Base-by-base conservation (phyloP, 2,329 filamentous ascomycete genomes). In the Plenodomus biglobosus region DNA sequence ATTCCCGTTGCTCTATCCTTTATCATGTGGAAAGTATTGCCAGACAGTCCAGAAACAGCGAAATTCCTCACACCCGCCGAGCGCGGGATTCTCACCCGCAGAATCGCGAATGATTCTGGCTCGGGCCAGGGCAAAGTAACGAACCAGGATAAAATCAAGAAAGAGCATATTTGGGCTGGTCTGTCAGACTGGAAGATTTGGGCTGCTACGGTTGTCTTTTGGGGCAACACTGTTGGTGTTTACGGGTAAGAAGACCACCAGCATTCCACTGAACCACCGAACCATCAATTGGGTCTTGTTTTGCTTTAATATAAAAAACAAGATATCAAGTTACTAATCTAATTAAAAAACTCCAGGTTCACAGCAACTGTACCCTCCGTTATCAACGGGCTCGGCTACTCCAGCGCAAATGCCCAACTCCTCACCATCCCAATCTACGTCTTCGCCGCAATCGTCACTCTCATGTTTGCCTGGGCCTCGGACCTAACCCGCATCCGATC, bases 401-500 rank as follows among this genome's bases (percentile, higher is more conserved):
- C 71, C 1, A 63, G 69, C 30, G 65, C 70, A 16, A 68, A 71
- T 24, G 72, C 73, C 1, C 73, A 76, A 45, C 66, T 76, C 8
- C 69, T 73, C 27, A 73, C 68, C 8, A 75, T 76, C 21, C 74
- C 74, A 1, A 63, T 75, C 38, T 76, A 73, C 54, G 65, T 74
- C 20, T 73, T 74, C 32, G 73, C 74, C 7, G 67, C 71, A 10
- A 70, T 73, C n/a, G 52, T 73, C 19, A 71, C 71, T 7, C 51
- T 76, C 4, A 54, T 64, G 10, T 73, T 73, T 20, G 78, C 80
- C 1, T 77, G 75, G 56, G 56, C 72, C 6, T 80, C 80, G 1
- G 81, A 85, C 55, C 66, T 73, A 1, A 63, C 78, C 3, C 76
- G 74, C 35, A 77, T 78, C 49, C 78, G 82, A 0, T 84, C 78